Evolutionary conservation across 2,329 filamentous ascomycete genomes (phyloP).

Genomic region (Myrmaecium sp.): DNA sequence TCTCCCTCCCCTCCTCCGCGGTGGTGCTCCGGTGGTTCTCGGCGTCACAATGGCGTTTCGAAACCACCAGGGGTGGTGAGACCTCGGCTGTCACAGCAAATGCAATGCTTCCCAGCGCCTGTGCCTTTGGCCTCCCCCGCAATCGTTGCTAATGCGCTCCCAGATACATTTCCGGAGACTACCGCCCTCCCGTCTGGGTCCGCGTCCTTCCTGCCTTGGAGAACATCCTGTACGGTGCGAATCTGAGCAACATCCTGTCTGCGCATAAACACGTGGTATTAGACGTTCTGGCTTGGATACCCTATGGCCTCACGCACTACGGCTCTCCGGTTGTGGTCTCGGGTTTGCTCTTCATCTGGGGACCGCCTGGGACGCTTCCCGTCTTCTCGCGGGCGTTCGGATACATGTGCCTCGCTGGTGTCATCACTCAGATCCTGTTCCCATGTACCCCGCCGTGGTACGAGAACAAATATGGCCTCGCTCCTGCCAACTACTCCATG

Average conservation of each 20-base stretch:
- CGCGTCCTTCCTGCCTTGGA: constrained; percentile 85
- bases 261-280: constrained; percentile 71
- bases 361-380: constrained; percentile 67
- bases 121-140: too few species aligned
- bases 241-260: constrained; percentile 88
- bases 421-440: constrained; percentile 75
- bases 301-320: constrained; percentile 84
- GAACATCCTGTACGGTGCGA: constrained; percentile 91
- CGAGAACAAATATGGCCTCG: constrained; percentile 79
- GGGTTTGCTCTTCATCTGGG: constrained; percentile 70
- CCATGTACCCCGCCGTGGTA: constrained; percentile 96
- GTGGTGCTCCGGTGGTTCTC: neutral
- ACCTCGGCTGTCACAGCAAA: too few species aligned
- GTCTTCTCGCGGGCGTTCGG: constrained; percentile 78
- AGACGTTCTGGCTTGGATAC: constrained; percentile 81
- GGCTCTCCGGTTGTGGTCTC: constrained; percentile 69
- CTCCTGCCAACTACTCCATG: constrained; percentile 85
- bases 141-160: constrained; percentile 1
- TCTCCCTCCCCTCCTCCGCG: constrained; percentile 1
- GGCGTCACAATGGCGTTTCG: too few species aligned
- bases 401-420: constrained; percentile 79
- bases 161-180: constrained; percentile 79
- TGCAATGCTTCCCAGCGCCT: too few species aligned
- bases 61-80: too few species aligned
- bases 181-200: constrained; percentile 87